Conservation (phyloP, 2,329 filamentous ascomycete genomes). For the Hypomyces rosellus region DNA sequence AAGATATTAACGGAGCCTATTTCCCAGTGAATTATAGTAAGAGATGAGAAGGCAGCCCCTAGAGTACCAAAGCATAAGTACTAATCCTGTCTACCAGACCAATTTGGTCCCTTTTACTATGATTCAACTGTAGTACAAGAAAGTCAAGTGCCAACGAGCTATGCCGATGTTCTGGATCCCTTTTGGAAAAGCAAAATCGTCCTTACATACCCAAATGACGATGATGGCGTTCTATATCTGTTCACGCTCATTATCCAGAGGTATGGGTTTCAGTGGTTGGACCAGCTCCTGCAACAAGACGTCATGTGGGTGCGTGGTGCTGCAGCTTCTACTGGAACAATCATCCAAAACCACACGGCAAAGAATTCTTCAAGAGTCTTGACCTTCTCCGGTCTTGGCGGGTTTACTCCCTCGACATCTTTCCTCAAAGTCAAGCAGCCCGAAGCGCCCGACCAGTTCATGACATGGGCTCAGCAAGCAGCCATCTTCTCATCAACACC, state of each 20-base stretch:
- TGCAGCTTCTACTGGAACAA: background rate
- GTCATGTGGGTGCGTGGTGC: conserved; percentile 8
- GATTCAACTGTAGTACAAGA: background rate
- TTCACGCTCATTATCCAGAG: conserved; percentile 4
- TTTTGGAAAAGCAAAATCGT: conserved; percentile 3
- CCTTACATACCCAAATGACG: conserved; percentile 5
- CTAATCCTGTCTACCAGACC: background rate
- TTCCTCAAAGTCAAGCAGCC: conserved; percentile 1
- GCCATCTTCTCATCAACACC: conserved; percentile 3
- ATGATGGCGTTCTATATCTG: conserved; percentile 2
- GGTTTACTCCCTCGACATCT: conserved; percentile 3
- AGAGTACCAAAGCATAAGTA: background rate
- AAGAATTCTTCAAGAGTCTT: background rate
- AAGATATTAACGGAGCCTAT: conserved; percentile 4
- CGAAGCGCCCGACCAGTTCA: conserved; percentile 3
- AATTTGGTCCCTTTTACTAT: conserved; percentile 7
- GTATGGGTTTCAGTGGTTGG: conserved; percentile 3
- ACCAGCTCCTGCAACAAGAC: conserved; percentile 1
- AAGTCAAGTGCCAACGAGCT: background rate
- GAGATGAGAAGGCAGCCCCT: accelerated
- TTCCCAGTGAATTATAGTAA: conserved; percentile 4
- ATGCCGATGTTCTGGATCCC: conserved; percentile 1
- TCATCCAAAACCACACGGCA: background rate
- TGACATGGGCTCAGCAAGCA: conserved; percentile 5
- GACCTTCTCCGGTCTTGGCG: conserved; percentile 2